Conservation (phyloP, 495 filamentous ascomycete species). For the Neurospora sp. region DNA sequence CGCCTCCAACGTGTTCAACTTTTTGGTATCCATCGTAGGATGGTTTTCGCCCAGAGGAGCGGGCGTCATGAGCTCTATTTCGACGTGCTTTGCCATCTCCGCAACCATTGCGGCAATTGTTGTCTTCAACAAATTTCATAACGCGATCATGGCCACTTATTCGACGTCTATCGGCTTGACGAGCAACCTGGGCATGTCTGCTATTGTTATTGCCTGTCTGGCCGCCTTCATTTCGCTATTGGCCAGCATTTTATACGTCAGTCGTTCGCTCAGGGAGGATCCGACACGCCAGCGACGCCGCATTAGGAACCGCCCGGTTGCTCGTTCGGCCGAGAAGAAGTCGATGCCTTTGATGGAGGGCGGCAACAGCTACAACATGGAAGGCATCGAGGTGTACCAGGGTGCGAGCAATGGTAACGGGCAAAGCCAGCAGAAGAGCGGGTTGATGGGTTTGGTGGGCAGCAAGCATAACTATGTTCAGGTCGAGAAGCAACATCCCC, state of each 20-base stretch:
- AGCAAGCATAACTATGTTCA: slow-evolving; percentile 25
- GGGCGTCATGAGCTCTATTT: slow-evolving; percentile 12
- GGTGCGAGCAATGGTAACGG: not conserved
- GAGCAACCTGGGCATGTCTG: slow-evolving; percentile 10
- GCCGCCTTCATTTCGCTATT: slow-evolving; percentile 14
- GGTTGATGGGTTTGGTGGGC: not conserved
- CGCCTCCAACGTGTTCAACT: slow-evolving; percentile 12
- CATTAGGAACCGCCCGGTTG: not conserved
- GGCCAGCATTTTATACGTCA: slow-evolving; percentile 8
- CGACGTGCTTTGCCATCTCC: slow-evolving; percentile 19
- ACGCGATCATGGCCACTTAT: slow-evolving; percentile 17
- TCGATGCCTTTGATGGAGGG: not conserved
- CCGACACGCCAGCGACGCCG: not conserved
- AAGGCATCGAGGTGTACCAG: not conserved
- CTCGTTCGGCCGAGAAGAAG: slow-evolving; percentile 4
- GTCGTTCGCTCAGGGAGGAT: not conserved
- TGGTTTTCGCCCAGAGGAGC: slow-evolving; percentile 10
- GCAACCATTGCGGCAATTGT: slow-evolving; percentile 17
- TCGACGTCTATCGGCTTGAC: slow-evolving; percentile 15
- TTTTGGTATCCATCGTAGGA: slow-evolving; percentile 14
- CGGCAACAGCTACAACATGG: not conserved
- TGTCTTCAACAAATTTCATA: slow-evolving; percentile 16
- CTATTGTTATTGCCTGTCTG: slow-evolving; percentile 18
- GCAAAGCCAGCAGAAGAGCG: not conserved
- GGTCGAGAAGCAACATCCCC: slow-evolving; percentile 20